Base-by-base conservation (phyloP, 2,329 filamentous ascomycete species). In the Mollisia scopiformis region DNA sequence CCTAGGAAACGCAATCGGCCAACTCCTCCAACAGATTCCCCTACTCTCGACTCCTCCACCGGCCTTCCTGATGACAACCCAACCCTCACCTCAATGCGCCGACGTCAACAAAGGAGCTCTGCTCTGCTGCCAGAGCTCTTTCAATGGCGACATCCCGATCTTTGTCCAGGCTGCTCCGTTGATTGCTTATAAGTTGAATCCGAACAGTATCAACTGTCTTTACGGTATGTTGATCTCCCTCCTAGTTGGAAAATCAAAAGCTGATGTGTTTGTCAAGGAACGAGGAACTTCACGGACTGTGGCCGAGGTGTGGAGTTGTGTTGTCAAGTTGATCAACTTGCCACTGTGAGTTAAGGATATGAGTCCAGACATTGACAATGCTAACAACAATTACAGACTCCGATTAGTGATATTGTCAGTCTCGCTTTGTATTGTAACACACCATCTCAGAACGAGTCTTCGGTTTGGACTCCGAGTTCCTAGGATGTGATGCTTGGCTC, bases 381-480 rank as follows among this genome's bases (percentile, higher is more conserved):
- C 21, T 47, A 2, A 27, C 21, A 25, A 6, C 3, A 10, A 19
- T 19, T 37, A 43, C 37, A 63, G 41, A 61, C 57, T 13, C 56
- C 55, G 27, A 2, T 57, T 33, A 50, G 37, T 30, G 37, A 60
- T 43, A 19, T 65, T 13, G 47, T 63, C 33, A 59, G 58, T 33
- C 55, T 64, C 27, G 65, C 65, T 1, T 50, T 65, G 25, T 67
- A 63, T 54, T 67, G 63, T 23, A 47, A 64, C 43, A 75, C 7
- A 16, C 57, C 57, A 39, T 51, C 21, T 46, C 50, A 53, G n/a
- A 23, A 41, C 43, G 43, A 47, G 25, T 27, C 23, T 28, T 28
- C 43, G 2, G 10, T 16, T 6, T 47, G 43, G 43, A 27, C 43
- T 28, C 23, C 41, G 23, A 46, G 19, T 10, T 4, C 23, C 16